Base-by-base conservation (phyloP, 1,284 basidiomycete species). In the Takashimella tepidaria region DNA sequence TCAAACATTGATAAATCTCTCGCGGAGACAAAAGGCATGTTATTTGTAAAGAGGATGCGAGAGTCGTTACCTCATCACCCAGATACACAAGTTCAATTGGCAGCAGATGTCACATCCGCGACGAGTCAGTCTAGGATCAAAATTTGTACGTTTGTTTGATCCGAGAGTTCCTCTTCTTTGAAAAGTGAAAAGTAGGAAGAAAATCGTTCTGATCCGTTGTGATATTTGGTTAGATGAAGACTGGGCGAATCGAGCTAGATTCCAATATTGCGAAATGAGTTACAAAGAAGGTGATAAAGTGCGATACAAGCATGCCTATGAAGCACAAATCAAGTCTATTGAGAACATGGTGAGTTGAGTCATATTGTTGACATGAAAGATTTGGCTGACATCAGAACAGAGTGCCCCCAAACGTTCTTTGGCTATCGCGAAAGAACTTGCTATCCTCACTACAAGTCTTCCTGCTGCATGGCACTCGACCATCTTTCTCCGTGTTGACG, bases 371-470 rank as follows among this genome's bases (percentile, higher is more conserved):
- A n/a, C n/a, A n/a, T n/a, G n/a, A n/a, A n/a, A n/a, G n/a, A 2
- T 20, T 11, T 19, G 86, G 83, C 78, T 92, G 23, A 84, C 85
- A 5, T 83, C 81, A 61, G 10, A 83, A 83, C 49, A 69, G 26
- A 87, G 89, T 67, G 87, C 90, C 50, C 89, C 89, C 2, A 91
- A 89, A 72, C 80, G 91, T 31, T 91, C 87, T 1, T 77, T 93
- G 49, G 89, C 91, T 10, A 92, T 95, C 58, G 91, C 91, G 10
- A 95, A 93, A 77, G 72, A 93, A 87, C 83, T 95, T 52, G 89
- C 89, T 0, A 88, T 91, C 21, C 80, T 95, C 41, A 90, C 89
- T 1, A 91, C 88, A 16, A 92, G 89, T 66, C 76, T 95, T 19
- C 92, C 92, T 20, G 84, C 89, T 5, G 85, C 87, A 4, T 93